Base-by-base conservation (phyloP, 108 stramenopile genomes). In the Skeletonema grethae region DNA sequence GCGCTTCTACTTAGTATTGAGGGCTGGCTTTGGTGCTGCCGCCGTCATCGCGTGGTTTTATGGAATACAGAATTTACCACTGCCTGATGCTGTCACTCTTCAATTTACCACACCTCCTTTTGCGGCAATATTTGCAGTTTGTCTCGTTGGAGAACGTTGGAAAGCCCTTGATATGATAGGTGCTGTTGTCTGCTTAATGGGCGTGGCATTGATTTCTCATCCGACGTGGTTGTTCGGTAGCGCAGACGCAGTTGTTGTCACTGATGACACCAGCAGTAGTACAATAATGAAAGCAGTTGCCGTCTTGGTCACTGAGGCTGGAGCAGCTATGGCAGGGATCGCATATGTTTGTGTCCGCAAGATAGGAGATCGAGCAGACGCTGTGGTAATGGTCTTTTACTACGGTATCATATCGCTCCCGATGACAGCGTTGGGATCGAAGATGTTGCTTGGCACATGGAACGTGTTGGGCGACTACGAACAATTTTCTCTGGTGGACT, bases 71-170 rank as follows among this genome's bases (percentile, higher is more conserved):
- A 60, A 61, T 24, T 57, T 79, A 57, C 78, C 78, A 5, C 57
- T 79, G 3, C 78, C 78, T 16, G 78, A 79, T 61, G 78, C 78
- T 18, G 78, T 79, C 35, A 80, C 79, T 8, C 59, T 80, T 16
- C 79, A 80, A 70, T 80, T 80, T 35, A 80, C 79, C 12, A 75
- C 73, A 4, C 79, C 79, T 5, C 74, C 79, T 11, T 80, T 80
- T 45, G 79, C 73, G 43, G 79, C 79, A 35, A 53, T 46, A 30
- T 75, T 80, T 63, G 79, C 79, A 43, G 79, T 80, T 24, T 75
- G 73, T 22, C 20, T 80, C 50, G 79, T 75, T 18, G 79, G 79
- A 24, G 79, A 80, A 43, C 58, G 43, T 15, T 80, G 67, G 73
- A 63, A 63, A 16, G 43, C 34, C 13, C 69, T 80, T 46, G 79